phyloP scores from a whole-genome alignment of 495 filamentous ascomycete genomes.

The Trichoderma gamsii region DNA sequence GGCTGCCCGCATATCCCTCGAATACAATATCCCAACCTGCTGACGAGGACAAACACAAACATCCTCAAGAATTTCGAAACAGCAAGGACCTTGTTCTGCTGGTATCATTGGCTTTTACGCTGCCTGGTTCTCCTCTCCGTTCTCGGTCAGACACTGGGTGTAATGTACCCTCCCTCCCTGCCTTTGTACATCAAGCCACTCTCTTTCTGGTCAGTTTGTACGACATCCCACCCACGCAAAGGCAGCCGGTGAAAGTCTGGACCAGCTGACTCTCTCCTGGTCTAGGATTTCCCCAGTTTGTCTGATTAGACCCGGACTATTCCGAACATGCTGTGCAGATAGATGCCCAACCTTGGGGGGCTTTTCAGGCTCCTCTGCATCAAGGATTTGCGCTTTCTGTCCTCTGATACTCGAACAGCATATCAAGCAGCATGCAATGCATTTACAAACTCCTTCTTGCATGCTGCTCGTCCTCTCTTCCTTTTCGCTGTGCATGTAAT shows the following conservation, averaged over 20 bases:
- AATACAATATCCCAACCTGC: too few relatives aligned
- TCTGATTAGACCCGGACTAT: background rate
- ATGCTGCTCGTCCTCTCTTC: too few relatives aligned
- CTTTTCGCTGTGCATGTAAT: too few relatives aligned
- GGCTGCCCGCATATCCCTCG: too few relatives aligned
- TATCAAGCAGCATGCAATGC: too few relatives aligned
- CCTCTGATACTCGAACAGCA: too few relatives aligned
- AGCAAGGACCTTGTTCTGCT: too few relatives aligned
- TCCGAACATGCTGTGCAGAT: background rate
- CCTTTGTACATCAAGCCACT: background rate
- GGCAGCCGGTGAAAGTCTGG: background rate
- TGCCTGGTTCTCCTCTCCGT: background rate
- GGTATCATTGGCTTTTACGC: background rate
- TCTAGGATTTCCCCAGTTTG: background rate
- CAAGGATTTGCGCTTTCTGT: too few relatives aligned
- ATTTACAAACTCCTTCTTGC: too few relatives aligned
- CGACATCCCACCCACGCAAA: background rate
- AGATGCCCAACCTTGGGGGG: background rate
- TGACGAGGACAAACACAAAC: too few relatives aligned
- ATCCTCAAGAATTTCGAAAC: too few relatives aligned
- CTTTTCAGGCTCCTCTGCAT: background rate
- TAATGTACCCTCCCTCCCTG: background rate
- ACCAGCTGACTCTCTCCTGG: background rate
- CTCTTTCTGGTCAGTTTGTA: background rate
- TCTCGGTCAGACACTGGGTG: background rate